phyloP scores from a whole-genome alignment of 768 basidiomycete genomes.

The Amanita muscaria region DNA sequence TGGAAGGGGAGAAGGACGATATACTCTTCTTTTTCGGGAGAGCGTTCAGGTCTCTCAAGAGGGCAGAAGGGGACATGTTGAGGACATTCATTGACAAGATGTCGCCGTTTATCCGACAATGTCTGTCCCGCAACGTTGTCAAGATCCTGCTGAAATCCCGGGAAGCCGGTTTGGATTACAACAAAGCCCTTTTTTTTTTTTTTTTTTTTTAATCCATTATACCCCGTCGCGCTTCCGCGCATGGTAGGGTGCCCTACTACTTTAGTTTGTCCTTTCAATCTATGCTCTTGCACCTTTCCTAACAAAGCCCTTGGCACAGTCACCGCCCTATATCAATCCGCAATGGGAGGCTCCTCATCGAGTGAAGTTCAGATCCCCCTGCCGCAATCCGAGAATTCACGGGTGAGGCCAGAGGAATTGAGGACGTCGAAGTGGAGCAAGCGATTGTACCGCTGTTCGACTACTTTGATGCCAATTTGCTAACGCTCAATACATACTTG shows the following conservation, averaged over 20 bases:
- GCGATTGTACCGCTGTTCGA: slow-evolving; percentile 90
- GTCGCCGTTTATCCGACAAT: slow-evolving; percentile 87
- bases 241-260: too few species aligned
- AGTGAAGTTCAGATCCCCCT: slow-evolving; percentile 74
- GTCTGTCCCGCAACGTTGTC: slow-evolving; percentile 66
- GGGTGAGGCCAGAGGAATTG: slow-evolving; percentile 69
- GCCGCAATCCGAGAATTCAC: slow-evolving; percentile 65
- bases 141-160: slow-evolving; percentile 68
- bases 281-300: too few species aligned
- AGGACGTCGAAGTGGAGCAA: slow-evolving; percentile 90
- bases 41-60: slow-evolving; percentile 87
- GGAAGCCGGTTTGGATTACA: slow-evolving; percentile 63
- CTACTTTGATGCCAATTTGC: slow-evolving; percentile 91
- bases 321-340: slow-evolving; percentile 74
- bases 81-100: slow-evolving; percentile 99
- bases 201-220: too few species aligned
- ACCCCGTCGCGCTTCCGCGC: too few species aligned
- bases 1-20: slow-evolving; percentile 99
- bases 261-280: too few species aligned
- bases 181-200: too few species aligned
- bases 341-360: slow-evolving; percentile 47
- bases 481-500: slow-evolving; percentile 83
- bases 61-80: slow-evolving; percentile 93
- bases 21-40: slow-evolving; percentile 96
- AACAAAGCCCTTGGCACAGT: slow-evolving; percentile 79